phyloP scores from a whole-genome alignment of 139 green algal genomes.

The Tetradesmus lagerheimii region DNA sequence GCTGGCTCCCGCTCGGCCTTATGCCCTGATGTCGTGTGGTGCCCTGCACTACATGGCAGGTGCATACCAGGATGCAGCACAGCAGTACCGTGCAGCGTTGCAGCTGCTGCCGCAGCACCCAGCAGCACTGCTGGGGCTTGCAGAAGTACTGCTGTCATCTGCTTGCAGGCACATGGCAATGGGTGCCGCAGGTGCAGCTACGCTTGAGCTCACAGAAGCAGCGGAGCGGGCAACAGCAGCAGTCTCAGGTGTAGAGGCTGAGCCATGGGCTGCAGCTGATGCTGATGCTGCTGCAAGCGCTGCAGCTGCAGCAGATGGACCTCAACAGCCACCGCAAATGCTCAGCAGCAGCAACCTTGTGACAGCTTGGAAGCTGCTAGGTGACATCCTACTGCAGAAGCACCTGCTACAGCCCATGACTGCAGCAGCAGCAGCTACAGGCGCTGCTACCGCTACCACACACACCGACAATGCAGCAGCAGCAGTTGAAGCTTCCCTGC shows the following conservation, averaged over 20 bases:
- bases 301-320: conserved; percentile 55
- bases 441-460: not conserved
- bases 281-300: conserved; percentile 50
- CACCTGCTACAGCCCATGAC: conserved; percentile 46
- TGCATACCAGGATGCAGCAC: conserved; percentile 44
- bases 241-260: conserved; percentile 18
- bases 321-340: too few relatives aligned
- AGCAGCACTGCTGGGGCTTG: conserved; percentile 62
- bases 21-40: conserved; percentile 67
- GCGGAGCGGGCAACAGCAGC: conserved; percentile 22
- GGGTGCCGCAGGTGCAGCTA: conserved; percentile 66
- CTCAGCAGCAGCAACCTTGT: not conserved
- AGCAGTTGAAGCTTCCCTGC: conserved; percentile 2
- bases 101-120: conserved; percentile 48
- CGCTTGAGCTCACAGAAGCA: conserved; percentile 63
- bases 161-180: conserved; percentile 57
- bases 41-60: conserved; percentile 70
- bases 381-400: conserved; percentile 73
- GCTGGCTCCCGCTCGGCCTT: conserved; percentile 68
- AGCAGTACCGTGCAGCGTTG: conserved; percentile 36
- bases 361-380: conserved; percentile 81
- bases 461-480: not conserved
- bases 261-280: not conserved
- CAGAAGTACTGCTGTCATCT: conserved; percentile 59
- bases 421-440: not conserved